Conservation (phyloP, 768 basidiomycete genomes). For the Boletus rufocinnamomeus region DNA sequence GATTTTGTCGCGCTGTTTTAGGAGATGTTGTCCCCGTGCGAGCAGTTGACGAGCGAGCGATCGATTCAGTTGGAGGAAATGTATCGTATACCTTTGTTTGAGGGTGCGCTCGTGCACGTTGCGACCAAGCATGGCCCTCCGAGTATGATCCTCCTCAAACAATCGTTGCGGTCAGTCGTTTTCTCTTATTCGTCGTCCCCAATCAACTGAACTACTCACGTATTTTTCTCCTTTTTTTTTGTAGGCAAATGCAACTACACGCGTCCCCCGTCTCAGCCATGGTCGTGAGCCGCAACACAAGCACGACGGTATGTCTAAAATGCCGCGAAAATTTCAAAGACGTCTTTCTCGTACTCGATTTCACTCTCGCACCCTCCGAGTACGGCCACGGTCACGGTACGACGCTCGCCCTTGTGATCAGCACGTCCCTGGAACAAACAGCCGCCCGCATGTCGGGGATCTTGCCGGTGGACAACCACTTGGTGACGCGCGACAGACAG, state of each 20-base stretch:
- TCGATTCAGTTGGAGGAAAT: slow-evolving; percentile 57
- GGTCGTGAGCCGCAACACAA: slow-evolving; percentile 62
- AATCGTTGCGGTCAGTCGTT: slow-evolving; percentile 24
- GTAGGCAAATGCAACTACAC: slow-evolving; percentile 29
- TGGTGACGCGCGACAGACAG: slow-evolving; percentile 46
- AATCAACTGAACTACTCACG: background rate
- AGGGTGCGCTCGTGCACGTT: slow-evolving; percentile 36
- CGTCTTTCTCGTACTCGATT: slow-evolving; percentile 63
- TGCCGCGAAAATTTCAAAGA: slow-evolving; percentile 28
- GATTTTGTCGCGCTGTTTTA: slow-evolving; percentile 21
- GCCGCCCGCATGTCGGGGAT: slow-evolving; percentile 49
- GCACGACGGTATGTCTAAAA: slow-evolving; percentile 55
- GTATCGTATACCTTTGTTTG: slow-evolving; percentile 48
- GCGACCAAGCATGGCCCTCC: slow-evolving; percentile 41
- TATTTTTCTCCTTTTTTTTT: background rate
- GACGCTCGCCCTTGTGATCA: slow-evolving; percentile 56
- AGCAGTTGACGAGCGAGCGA: slow-evolving; percentile 44
- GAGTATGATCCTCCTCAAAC: slow-evolving; percentile 38
- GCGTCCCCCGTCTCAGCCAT: slow-evolving; percentile 32
- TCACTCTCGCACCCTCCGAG: slow-evolving; percentile 46
- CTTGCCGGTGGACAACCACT: slow-evolving; percentile 45
- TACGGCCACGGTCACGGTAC: slow-evolving; percentile 34
- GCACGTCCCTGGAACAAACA: slow-evolving; percentile 44
- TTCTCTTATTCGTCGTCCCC: background rate
- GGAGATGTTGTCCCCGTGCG: slow-evolving; percentile 55